Evolutionary conservation across 495 filamentous ascomycete species (phyloP).

Genomic region (Amphirosellinia nigrospora): DNA sequence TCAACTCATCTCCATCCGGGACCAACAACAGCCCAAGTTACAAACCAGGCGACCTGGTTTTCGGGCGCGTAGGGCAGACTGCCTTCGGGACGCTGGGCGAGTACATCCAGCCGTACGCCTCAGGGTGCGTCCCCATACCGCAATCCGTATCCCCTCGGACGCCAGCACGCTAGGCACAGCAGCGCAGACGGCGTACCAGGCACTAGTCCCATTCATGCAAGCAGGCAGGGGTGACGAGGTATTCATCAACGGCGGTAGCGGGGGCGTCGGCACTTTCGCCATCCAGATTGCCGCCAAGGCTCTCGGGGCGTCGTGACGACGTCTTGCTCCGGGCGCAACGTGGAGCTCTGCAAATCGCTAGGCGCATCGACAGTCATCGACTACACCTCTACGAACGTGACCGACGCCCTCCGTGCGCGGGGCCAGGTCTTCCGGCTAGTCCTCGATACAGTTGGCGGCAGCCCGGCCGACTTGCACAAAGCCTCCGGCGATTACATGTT

Average conservation of each 20-base stretch:
- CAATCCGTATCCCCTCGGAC: slow-evolving; percentile 57
- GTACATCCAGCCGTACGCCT: slow-evolving; percentile 48
- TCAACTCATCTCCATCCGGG: slow-evolving; percentile 19
- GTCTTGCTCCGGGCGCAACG: slow-evolving; percentile 65
- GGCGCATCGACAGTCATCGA: slow-evolving; percentile 75
- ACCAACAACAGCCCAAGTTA: slow-evolving; percentile 37
- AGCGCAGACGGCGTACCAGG: slow-evolving; percentile 65
- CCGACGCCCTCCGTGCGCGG: slow-evolving; percentile 50
- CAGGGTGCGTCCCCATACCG: slow-evolving; percentile 50
- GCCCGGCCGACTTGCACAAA: slow-evolving; percentile 58
- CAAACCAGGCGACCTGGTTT: slow-evolving; percentile 61
- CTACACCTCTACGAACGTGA: slow-evolving; percentile 62
- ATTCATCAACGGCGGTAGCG: slow-evolving; percentile 72
- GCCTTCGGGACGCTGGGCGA: slow-evolving; percentile 61
- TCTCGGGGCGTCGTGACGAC: slow-evolving; percentile 66
- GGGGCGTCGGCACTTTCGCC: slow-evolving; percentile 17
- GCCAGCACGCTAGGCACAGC: slow-evolving; percentile 62
- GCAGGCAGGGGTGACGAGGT: slow-evolving; percentile 55
- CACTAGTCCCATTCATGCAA: slow-evolving; percentile 60
- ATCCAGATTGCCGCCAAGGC: slow-evolving; percentile 17
- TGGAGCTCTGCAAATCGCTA: slow-evolving; percentile 59
- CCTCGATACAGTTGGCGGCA: slow-evolving; percentile 63
- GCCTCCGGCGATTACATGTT: slow-evolving; percentile 61
- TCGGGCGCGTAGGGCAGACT: slow-evolving; percentile 52
- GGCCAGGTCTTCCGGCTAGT: slow-evolving; percentile 61